Percentiles rank a stretch among this genome's conserved stretches.
Conservation (phyloP, 768 basidiomycete genomes). For the Termitomyces sp. region DNA sequence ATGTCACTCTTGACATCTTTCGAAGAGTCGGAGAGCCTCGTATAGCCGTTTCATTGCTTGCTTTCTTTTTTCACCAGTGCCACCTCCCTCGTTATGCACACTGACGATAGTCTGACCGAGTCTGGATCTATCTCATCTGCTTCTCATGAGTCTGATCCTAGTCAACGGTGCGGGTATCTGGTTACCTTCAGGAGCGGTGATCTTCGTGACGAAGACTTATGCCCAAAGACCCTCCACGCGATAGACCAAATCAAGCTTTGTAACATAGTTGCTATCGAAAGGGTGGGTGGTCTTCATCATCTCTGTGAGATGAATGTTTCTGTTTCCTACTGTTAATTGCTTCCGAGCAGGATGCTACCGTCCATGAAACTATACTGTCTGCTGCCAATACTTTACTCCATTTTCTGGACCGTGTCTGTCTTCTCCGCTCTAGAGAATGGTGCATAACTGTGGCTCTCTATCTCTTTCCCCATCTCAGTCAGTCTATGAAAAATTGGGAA, state of each 20-base stretch:
- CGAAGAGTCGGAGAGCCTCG: neutral
- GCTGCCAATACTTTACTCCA: slow-evolving; percentile 20
- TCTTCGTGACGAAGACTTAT: slow-evolving; percentile 5
- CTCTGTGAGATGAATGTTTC: neutral
- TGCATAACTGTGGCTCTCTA: slow-evolving; percentile 1
- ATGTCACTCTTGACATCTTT: slow-evolving; percentile 6
- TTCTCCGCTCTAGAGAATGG: neutral
- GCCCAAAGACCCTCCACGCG: slow-evolving; percentile 8
- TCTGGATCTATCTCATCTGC: slow-evolving; percentile 44
- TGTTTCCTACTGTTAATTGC: neutral
- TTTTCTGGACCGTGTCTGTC: slow-evolving; percentile 17
- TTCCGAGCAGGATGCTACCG: slow-evolving; percentile 11
- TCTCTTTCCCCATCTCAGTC: slow-evolving; percentile 18
- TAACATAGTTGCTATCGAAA: slow-evolving; percentile 11
- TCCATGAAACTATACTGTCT: slow-evolving; percentile 16
- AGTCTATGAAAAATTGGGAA: slow-evolving; percentile 21
- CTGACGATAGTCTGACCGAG: slow-evolving; percentile 48
- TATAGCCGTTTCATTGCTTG: neutral
- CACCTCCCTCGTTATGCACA: slow-evolving; percentile 13
- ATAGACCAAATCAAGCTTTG: slow-evolving; percentile 14
- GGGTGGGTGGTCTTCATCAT: slow-evolving; percentile 9
- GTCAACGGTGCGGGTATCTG: neutral
- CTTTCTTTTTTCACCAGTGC: neutral
- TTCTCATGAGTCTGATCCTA: slow-evolving; percentile 3
- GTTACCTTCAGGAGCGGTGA: neutral